These are phyloP conservation scores for Zanthoxylum bungeanum DNA, from an alignment of 345 rosid species.

Conservation along the genomic window DNA sequence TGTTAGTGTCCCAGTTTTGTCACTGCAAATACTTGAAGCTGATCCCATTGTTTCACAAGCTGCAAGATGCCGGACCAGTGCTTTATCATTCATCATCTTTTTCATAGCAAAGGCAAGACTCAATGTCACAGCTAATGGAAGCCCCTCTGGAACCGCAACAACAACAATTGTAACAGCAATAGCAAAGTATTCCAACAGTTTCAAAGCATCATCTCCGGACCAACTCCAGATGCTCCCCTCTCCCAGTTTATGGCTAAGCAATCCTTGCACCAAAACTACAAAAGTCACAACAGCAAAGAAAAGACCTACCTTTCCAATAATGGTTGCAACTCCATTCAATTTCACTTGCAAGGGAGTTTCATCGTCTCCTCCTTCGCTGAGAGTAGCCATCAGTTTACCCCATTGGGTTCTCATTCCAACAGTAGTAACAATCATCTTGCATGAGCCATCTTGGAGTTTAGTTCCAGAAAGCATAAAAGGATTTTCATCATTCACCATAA, in stretches of 20 bases:
- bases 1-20: conserved; percentile 91
- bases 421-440: conserved; percentile 84
- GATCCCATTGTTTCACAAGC: conserved; percentile 99
- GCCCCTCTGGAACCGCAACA: conserved; percentile 96
- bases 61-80: conserved; percentile 88
- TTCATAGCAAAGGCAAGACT: conserved; percentile 98
- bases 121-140: conserved; percentile 92
- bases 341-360: conserved; percentile 96
- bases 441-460: conserved; percentile 86
- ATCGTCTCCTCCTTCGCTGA: conserved; percentile 93
- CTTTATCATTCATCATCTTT: conserved; percentile 97
- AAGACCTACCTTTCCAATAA: conserved; percentile 82
- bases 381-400: conserved; percentile 95
- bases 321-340: conserved; percentile 88
- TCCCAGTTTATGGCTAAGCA: conserved; percentile 52
- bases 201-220: conserved; percentile 79
- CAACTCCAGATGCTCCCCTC: conserved; percentile 52
- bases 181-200: conserved; percentile 78
- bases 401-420: conserved; percentile 99
- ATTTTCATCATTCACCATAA: conserved; percentile 53
- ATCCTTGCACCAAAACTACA: conserved; percentile 77
- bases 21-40: conserved; percentile 90
- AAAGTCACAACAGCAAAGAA: conserved; percentile 82
- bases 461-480: conserved; percentile 93
- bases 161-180: conserved; percentile 93